Evolutionary conservation across 2,329 filamentous ascomycete species (phyloP).

Genomic region (Thyridium curvatum): DNA sequence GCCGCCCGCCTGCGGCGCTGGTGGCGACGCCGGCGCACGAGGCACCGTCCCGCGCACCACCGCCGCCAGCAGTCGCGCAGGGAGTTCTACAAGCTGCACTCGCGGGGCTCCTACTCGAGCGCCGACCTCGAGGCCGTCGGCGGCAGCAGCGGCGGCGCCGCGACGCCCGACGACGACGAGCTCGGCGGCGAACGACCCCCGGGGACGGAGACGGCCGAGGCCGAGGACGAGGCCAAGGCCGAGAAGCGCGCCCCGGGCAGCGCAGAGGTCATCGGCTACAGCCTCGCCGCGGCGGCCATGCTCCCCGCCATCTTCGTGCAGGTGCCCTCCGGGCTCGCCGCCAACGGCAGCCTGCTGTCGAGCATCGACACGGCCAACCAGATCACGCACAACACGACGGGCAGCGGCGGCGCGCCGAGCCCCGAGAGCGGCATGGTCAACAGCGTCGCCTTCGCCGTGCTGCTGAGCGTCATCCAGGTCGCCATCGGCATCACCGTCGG

Average conservation of each 20-base stretch:
- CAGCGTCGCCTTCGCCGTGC: constrained; percentile 44
- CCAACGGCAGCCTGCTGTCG: constrained; percentile 50
- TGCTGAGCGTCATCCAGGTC: constrained; percentile 53
- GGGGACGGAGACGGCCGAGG: constrained; percentile 4
- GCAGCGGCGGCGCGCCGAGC: constrained; percentile 15
- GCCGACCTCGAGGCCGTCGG: no score
- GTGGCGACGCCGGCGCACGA: no score
- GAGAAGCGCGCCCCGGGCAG: constrained; percentile 10
- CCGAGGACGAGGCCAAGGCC: constrained; percentile 11
- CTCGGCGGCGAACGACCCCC: not conserved
- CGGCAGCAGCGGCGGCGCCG: constrained; percentile 2
- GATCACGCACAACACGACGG: constrained; percentile 38
- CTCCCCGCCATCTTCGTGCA: constrained; percentile 79
- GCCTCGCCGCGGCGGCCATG: constrained; percentile 77
- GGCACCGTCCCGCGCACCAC: no score
- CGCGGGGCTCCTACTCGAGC: no score
- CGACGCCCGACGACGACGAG: constrained; percentile 3
- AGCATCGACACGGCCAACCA: constrained; percentile 51
- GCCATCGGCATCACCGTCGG: constrained; percentile 58
- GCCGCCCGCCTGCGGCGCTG: not conserved
- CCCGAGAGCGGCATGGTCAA: constrained; percentile 23
- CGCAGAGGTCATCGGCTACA: constrained; percentile 53
- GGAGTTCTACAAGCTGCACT: no score
- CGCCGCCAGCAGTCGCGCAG: no score
- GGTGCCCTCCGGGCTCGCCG: constrained; percentile 57